Evolutionary conservation across 75 land plant species (phyloP).

Genomic region (Adiantum capillusveneris): DNA sequence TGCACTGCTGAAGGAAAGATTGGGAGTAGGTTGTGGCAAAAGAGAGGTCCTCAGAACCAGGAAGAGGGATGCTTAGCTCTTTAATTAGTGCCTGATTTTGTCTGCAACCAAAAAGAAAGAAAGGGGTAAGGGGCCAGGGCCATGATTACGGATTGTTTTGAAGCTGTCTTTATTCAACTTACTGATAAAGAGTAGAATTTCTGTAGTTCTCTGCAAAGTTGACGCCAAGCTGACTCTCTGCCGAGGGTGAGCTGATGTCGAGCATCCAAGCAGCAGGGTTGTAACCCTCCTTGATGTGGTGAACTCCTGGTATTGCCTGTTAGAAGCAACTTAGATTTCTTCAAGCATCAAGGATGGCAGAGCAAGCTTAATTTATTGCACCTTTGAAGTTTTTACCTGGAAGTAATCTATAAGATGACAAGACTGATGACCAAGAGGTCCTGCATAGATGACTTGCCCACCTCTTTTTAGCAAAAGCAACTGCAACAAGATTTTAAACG

Average conservation of each 20-base stretch:
- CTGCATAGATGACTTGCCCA: too few relatives aligned
- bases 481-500: too few relatives aligned
- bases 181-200: constrained; percentile 7
- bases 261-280: constrained; percentile 7
- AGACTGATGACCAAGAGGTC: constrained; percentile 66
- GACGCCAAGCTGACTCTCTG: constrained; percentile 2
- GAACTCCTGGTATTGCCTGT: neutral
- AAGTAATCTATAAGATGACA: constrained; percentile 69
- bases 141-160: too few relatives aligned
- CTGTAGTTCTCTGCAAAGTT: constrained; percentile 7
- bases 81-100: constrained; percentile 34
- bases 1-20: constrained; percentile 25
- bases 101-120: too few relatives aligned
- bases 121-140: too few relatives aligned
- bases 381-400: too few relatives aligned
- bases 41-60: constrained; percentile 28
- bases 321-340: too few relatives aligned
- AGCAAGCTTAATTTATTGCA: too few relatives aligned
- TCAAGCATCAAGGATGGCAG: too few relatives aligned
- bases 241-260: too few relatives aligned
- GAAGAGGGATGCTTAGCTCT: constrained; percentile 15
- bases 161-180: too few relatives aligned
- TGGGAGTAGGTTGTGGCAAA: constrained; percentile 32
- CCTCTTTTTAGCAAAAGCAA: constrained; percentile 89
- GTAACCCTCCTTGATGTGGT: constrained; percentile 2